Base-by-base conservation (phyloP, 2,329 filamentous ascomycete genomes). In the Colletotrichum sp. region DNA sequence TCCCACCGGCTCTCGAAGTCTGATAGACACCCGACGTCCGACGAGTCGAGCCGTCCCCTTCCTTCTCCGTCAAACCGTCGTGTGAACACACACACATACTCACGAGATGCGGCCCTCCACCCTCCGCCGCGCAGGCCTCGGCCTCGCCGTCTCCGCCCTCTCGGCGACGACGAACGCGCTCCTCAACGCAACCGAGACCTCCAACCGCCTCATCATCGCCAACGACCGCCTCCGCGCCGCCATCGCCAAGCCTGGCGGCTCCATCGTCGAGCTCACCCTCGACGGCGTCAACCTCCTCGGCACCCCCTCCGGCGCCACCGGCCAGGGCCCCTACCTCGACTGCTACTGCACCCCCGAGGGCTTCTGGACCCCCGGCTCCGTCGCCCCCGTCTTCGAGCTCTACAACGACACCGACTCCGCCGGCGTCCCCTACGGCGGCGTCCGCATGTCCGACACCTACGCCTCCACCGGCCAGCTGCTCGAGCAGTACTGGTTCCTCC, bases 401-500 rank as follows among this genome's bases (percentile, higher is more conserved):
- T 88, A 90, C 76, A 84, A 87, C 21, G 90, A 90, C 16, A 85
- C 82, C 10, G 90, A 92, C 81, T 84, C 84, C 2, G 85, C 85
- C 0, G 86, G 87, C 4, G 87, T 85, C 0, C 78, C 84, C 10
- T 92, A 91, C 79, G 90, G 86, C 7, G 90, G 90, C 3, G 87
- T 92, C 39, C 85, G 89, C 65, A 88, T 92, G 86, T 89, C 87
- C 74, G 89, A 92, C 76, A 88, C 86, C 1, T 92, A 92, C 78
- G 84, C 86, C 1, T 84, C 86, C 0, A 92, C 90, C 0, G 90
- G 90, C 6, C 90, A 92, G 78, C 77, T 88, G 12, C 84, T 93
- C 34, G 88, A 92, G 79, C 90, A 92, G 78, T 92, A 92, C 81
- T 92, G 90, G 90, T 92, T 92, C 78, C 82, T 92, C 6, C 85